phyloP scores from a whole-genome alignment of 1,284 basidiomycete species.

The Puccinia polysora region DNA sequence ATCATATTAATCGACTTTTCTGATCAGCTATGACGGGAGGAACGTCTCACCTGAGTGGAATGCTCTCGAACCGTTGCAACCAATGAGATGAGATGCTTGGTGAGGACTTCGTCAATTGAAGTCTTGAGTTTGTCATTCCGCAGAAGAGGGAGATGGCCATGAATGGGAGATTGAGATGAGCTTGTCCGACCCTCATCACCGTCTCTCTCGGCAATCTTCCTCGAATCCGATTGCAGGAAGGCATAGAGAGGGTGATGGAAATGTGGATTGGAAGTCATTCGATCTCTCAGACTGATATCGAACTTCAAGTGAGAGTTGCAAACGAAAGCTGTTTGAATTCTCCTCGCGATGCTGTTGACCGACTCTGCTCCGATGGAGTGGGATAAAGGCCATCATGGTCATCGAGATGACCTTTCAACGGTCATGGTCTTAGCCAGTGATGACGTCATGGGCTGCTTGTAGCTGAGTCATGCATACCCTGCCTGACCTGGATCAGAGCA shows the following conservation, averaged over 20 bases:
- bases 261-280: slow-evolving; percentile 11
- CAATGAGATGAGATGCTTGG: slow-evolving; percentile 18
- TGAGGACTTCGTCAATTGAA: not conserved
- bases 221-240: slow-evolving; percentile 9
- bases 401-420: too few species aligned
- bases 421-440: too few species aligned
- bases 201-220: not conserved
- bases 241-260: slow-evolving; percentile 19
- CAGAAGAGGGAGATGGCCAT: not conserved
- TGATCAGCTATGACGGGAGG: not conserved
- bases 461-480: too few species aligned
- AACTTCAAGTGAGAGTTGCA: too few species aligned
- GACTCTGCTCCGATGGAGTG: too few species aligned
- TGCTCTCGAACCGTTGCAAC: slow-evolving; percentile 15
- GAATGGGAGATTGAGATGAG: too few species aligned
- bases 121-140: not conserved
- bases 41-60: slow-evolving; percentile 4
- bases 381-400: too few species aligned
- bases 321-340: too few species aligned
- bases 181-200: not conserved
- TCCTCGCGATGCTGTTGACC: too few species aligned
- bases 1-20: not conserved
- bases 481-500: too few species aligned
- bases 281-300: too few species aligned
- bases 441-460: too few species aligned